Evolutionary conservation across 2,329 filamentous ascomycete genomes (phyloP).

Genomic region (Neospermospora avenae): DNA sequence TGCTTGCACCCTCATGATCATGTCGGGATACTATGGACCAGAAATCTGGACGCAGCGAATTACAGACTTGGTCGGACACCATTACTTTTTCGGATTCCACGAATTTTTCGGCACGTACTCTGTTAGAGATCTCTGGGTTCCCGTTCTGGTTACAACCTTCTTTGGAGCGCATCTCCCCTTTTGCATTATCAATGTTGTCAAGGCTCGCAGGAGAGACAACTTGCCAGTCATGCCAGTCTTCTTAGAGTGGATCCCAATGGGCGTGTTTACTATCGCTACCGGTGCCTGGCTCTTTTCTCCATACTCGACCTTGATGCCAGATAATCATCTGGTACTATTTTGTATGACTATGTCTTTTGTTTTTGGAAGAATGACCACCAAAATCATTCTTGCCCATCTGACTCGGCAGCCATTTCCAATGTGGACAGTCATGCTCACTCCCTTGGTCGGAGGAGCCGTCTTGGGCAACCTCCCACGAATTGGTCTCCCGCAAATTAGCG

Average conservation of each 20-base stretch:
- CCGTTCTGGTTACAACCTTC: conserved; percentile 62
- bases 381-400: conserved; percentile 95
- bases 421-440: conserved; percentile 89
- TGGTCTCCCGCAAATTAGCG: conserved; percentile 64
- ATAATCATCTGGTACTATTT: conserved; percentile 89
- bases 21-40: conserved; percentile 85
- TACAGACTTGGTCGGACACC: conserved; percentile 61
- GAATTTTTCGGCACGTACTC: conserved; percentile 65
- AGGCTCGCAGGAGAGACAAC: conserved; percentile 67
- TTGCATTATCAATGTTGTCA: conserved; percentile 81
- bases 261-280: conserved; percentile 72
- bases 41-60: conserved; percentile 80
- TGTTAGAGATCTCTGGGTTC: conserved; percentile 87
- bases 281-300: conserved; percentile 87
- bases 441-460: conserved; percentile 80
- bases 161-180: conserved; percentile 77
- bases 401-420: conserved; percentile 92
- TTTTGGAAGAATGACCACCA: conserved; percentile 96
- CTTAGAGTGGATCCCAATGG: conserved; percentile 90
- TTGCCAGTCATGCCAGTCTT: conserved; percentile 80
- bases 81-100: conserved; percentile 49
- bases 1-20: conserved; percentile 79
- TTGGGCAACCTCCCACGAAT: conserved; percentile 79
- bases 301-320: conserved; percentile 72
- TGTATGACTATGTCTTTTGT: conserved; percentile 95